These are phyloP conservation scores for Wickerhamiella hasegawae DNA, from an alignment of 805 yeast genomes.

Conservation along the genomic window DNA sequence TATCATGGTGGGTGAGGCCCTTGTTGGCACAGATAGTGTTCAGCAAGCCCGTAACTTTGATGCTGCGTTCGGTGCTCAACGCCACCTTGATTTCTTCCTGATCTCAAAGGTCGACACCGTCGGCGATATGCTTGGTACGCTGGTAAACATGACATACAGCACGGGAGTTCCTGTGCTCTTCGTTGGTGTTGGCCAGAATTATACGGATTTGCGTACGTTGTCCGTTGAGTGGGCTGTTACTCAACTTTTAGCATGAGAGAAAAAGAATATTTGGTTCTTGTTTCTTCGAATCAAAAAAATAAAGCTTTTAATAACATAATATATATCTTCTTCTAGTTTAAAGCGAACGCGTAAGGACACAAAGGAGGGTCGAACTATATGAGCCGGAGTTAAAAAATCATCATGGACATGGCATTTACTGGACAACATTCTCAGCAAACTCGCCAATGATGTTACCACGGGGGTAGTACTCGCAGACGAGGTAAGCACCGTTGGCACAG, in stretches of 20 bases:
- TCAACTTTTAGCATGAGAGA: constrained; percentile 44
- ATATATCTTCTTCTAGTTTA: no score
- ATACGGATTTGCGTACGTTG: constrained; percentile 79
- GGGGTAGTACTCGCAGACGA: constrained; percentile 55
- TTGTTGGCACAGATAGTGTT: constrained; percentile 94
- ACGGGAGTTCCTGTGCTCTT: constrained; percentile 90
- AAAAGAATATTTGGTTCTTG: no score
- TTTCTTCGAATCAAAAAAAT: background rate
- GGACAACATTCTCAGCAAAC: no score
- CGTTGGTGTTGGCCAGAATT: constrained; percentile 94
- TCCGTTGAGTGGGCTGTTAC: constrained; percentile 89
- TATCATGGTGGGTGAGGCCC: constrained; percentile 97
- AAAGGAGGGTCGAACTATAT: no score
- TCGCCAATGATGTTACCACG: constrained; percentile 46
- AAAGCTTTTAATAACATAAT: no score
- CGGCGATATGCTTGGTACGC: constrained; percentile 88
- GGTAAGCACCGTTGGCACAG: constrained; percentile 26
- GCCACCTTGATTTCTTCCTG: constrained; percentile 77
- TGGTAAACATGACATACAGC: constrained; percentile 95
- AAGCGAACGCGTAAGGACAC: no score
- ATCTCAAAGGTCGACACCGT: constrained; percentile 94
- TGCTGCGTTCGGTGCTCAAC: constrained; percentile 72
- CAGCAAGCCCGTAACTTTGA: constrained; percentile 89
- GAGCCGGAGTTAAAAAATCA: no score
- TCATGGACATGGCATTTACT: background rate